Evolutionary conservation across 2,329 filamentous ascomycete genomes (phyloP).

Genomic region (Ascochyta pisi): DNA sequence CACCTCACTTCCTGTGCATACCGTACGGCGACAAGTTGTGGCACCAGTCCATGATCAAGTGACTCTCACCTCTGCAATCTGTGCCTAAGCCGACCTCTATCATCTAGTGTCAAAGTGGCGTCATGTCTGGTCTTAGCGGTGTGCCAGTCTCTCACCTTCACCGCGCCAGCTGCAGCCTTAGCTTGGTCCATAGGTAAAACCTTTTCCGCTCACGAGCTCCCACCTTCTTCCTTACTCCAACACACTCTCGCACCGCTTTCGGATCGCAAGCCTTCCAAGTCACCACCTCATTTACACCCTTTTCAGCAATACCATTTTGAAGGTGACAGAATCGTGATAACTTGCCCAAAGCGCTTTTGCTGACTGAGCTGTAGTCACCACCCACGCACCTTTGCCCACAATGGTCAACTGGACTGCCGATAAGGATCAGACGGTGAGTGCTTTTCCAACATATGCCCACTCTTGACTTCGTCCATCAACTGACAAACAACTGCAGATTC

Average conservation of each 20-base stretch:
- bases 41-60: not conserved
- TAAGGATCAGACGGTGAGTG: slow-evolving; percentile 1
- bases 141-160: slow-evolving; percentile 16
- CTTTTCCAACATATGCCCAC: too few species aligned
- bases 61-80: not conserved
- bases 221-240: not conserved
- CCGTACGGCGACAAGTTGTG: not conserved
- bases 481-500: slow-evolving; percentile 1
- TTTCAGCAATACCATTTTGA: not conserved
- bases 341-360: not conserved
- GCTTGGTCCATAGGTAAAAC: not conserved
- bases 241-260: not conserved
- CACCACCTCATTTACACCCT: not conserved
- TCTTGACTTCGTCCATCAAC: too few species aligned
- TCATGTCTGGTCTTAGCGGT: not conserved
- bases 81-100: not conserved
- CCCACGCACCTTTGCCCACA: not conserved
- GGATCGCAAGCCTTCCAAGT: not conserved
- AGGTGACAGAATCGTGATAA: not conserved
- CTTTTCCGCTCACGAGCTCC: not conserved
- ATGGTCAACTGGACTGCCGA: slow-evolving; percentile 8
- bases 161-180: not conserved
- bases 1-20: not conserved
- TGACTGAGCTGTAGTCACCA: not conserved
- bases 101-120: not conserved